phyloP scores from a whole-genome alignment of 2,329 filamentous ascomycete species.

The Epicoccum nigrum region DNA sequence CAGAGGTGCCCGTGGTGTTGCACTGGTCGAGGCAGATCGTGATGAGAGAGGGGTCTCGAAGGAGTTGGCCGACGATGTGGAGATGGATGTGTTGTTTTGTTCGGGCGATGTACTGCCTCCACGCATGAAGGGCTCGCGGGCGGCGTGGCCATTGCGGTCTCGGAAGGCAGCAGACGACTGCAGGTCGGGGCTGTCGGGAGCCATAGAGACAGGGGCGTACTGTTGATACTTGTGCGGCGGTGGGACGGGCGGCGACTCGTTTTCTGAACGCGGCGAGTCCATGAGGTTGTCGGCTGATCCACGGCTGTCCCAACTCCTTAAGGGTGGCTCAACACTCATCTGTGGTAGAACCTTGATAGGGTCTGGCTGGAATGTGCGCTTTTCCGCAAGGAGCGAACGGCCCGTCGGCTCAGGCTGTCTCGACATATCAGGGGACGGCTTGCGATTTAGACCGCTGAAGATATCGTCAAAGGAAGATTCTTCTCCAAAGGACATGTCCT shows the following conservation, averaged over 20 bases:
- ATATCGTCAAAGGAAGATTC: conserved; percentile 56
- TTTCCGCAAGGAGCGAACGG: conserved; percentile 43
- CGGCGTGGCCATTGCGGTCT: conserved; percentile 26
- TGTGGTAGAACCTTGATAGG: conserved; percentile 55
- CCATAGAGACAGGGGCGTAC: conserved; percentile 38
- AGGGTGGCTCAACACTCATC: conserved; percentile 54
- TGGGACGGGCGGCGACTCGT: conserved; percentile 41
- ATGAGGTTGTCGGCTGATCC: conserved; percentile 59
- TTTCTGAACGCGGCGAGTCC: conserved; percentile 46
- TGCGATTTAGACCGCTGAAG: conserved; percentile 50
- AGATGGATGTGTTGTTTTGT: conserved; percentile 30
- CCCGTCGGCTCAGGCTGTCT: conserved; percentile 29
- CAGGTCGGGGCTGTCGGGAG: conserved; percentile 41
- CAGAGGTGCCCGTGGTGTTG: conserved; percentile 38
- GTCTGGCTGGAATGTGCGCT: conserved; percentile 45
- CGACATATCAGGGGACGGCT: conserved; percentile 36
- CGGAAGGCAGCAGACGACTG: conserved; percentile 32
- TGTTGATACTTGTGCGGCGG: conserved; percentile 43
- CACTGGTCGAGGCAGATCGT: conserved; percentile 39
- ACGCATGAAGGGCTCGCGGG: conserved; percentile 36
- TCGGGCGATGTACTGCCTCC: conserved; percentile 34
- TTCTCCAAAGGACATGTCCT: conserved; percentile 43
- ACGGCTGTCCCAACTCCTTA: conserved; percentile 60
- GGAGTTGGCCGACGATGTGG: conserved; percentile 41
- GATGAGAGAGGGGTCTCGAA: conserved; percentile 43